A percentile compares a stretch with the other conserved stretches of the same genome.
phyloP scores from a whole-genome alignment of 1,139 yeast species.

The Blastobotrys elegans region DNA sequence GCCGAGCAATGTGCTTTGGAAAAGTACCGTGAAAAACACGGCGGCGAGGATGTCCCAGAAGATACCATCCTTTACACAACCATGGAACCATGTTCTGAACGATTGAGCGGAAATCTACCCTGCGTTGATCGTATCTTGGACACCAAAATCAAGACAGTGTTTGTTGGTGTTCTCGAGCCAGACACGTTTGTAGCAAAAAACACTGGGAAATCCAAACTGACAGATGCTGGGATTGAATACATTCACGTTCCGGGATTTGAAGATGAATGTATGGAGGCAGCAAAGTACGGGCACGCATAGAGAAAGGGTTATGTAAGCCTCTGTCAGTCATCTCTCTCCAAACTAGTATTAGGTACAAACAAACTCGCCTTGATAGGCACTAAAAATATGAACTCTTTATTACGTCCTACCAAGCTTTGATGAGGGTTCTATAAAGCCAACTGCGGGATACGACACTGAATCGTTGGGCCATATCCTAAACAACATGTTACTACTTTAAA shows the following conservation, averaged over 20 bases:
- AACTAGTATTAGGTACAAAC: no score
- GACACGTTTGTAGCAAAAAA: conserved; percentile 79
- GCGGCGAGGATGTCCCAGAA: conserved; percentile 47
- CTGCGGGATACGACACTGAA: no score
- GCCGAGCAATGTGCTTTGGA: conserved; percentile 95
- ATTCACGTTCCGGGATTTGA: conserved; percentile 82
- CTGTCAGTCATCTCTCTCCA: no score
- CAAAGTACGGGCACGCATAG: conserved; percentile 69
- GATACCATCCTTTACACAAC: conserved; percentile 89
- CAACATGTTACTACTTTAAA: not conserved
- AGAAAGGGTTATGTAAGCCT: no score
- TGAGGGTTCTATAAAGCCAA: no score
- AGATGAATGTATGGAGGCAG: conserved; percentile 64
- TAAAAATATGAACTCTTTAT: no score
- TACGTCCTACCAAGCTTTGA: no score
- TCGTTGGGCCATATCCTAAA: no score
- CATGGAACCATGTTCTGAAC: conserved; percentile 93
- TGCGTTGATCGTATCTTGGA: conserved; percentile 74
- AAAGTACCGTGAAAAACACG: conserved; percentile 51
- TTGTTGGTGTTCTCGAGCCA: conserved; percentile 92
- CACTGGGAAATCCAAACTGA: conserved; percentile 53
- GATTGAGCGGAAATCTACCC: conserved; percentile 87
- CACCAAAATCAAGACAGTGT: conserved; percentile 62
- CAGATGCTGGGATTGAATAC: conserved; percentile 58
- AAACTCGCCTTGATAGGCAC: no score